phyloP scores from a whole-genome alignment of 2,329 filamentous ascomycete species.

The Rasamsonia emersonii region DNA sequence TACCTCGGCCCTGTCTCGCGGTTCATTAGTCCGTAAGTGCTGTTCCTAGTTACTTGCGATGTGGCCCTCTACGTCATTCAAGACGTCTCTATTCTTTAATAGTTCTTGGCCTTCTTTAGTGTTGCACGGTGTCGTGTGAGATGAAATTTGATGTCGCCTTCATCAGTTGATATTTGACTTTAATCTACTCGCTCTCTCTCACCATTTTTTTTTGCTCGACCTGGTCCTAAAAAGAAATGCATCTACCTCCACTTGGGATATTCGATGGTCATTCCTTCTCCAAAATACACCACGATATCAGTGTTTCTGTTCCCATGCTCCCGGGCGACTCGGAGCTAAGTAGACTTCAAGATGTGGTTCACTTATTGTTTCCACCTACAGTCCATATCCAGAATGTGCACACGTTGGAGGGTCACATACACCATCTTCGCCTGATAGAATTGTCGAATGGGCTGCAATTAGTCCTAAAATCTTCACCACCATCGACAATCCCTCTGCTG shows the following conservation, averaged over 20 bases:
- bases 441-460: constrained; percentile 31
- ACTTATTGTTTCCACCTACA: constrained; percentile 23
- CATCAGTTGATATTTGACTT: no score
- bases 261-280: constrained; percentile 4
- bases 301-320: constrained; percentile 3
- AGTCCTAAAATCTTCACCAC: constrained; percentile 29
- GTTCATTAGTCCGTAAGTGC: no score
- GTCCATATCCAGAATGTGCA: constrained; percentile 20
- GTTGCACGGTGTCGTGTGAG: no score
- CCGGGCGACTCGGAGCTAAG: constrained; percentile 9
- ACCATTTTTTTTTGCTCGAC: no score
- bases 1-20: no score
- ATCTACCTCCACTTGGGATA: constrained; percentile 6
- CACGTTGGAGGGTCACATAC: constrained; percentile 22
- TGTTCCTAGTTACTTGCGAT: no score
- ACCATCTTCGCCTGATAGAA: constrained; percentile 25
- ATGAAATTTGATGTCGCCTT: no score
- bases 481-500: constrained; percentile 27
- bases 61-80: no score
- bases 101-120: no score
- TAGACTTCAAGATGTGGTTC: constrained; percentile 21
- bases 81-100: no score
- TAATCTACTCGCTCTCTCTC: no score
- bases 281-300: constrained; percentile 6
- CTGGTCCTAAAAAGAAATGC: no score